Base-by-base conservation (phyloP, 2,329 filamentous ascomycete species). In the Fusarium oxysporum region DNA sequence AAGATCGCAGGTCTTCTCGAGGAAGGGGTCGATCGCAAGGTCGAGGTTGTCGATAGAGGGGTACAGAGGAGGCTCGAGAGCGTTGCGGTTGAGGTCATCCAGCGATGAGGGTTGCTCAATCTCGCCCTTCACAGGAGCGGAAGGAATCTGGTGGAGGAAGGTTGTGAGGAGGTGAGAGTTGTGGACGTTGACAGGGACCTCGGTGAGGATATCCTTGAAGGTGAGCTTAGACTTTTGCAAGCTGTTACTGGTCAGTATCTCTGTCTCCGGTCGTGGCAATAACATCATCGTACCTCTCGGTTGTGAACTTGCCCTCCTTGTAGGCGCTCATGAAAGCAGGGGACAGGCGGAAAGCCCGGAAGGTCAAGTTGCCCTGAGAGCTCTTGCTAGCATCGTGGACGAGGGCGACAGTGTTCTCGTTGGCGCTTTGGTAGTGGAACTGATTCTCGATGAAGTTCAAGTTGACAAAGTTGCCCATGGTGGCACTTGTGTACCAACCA, bases 381-480 rank as follows among this genome's bases (percentile, higher is more conserved):
- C 95, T 98, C 83, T 95, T 91, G 89, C 94, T 97, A 77, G 97
- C 93, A 81, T 99, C 96, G 85, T 98, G 95, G 41, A 99, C 94
- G 62, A 99, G 88, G 53, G 94, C 94, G 48, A 98, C 91, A 11
- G 93, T 95, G 83, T 90, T 88, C 84, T 96, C 94, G 82, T 97
- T 97, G 78, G 97, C 94, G 83, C 94, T 96, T 87, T 99, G 96
- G 87, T 97, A 98, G 86, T 95, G 93, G 85, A 91, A 95, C 84
- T 98, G 95, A 87, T 98, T 99, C 89, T 99, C 96, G 83, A 99
- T 93, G 81, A 97, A 95, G 87, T 92, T 93, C 81, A 93, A 84
- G 87, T 95, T 98, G 87, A 98, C 89, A 78, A 98, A 98, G 88
- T 97, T 98, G 83, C 96, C 96, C 93, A 99, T 97, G 83, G 95